Evolutionary conservation across 2,329 filamentous ascomycete species (phyloP).

Genomic region (Metarhizium album): DNA sequence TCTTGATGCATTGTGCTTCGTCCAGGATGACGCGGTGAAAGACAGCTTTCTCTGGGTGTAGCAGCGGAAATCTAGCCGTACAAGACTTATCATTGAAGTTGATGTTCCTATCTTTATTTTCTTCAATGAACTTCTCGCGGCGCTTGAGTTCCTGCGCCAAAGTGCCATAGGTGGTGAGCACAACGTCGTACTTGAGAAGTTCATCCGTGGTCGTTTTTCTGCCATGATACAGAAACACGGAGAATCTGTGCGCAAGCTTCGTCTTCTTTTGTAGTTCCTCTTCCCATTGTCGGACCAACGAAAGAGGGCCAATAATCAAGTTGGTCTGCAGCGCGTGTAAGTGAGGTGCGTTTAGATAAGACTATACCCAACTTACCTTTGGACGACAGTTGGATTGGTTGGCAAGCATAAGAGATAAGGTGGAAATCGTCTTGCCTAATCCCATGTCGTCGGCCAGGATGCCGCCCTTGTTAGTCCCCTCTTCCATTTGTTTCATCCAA

Average conservation of each 20-base stretch:
- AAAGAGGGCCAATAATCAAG: slow-evolving; percentile 72
- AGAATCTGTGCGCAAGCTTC: slow-evolving; percentile 45
- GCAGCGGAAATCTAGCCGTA: slow-evolving; percentile 38
- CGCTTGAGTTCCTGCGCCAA: slow-evolving; percentile 52
- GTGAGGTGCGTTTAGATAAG: slow-evolving; percentile 16
- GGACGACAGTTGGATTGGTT: slow-evolving; percentile 42
- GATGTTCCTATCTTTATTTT: slow-evolving; percentile 30
- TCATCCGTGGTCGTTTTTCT: slow-evolving; percentile 51
- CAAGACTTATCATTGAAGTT: slow-evolving; percentile 26
- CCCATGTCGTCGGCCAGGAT: slow-evolving; percentile 93
- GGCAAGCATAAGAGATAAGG: slow-evolving; percentile 64
- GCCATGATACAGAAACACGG: slow-evolving; percentile 60
- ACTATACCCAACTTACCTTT: slow-evolving; percentile 19
- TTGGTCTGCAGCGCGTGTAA: slow-evolving; percentile 50
- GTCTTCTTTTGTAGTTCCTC: slow-evolving; percentile 66
- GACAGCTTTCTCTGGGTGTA: slow-evolving; percentile 47
- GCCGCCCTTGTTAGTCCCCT: slow-evolving; percentile 68
- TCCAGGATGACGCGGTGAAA: slow-evolving; percentile 80
- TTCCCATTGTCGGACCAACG: slow-evolving; percentile 75
- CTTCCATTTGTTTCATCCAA: slow-evolving; percentile 78
- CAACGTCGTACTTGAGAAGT: slow-evolving; percentile 59
- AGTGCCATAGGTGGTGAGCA: slow-evolving; percentile 82
- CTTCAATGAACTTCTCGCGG: slow-evolving; percentile 40
- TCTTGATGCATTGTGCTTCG: slow-evolving; percentile 77
- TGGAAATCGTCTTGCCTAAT: slow-evolving; percentile 79